These are phyloP conservation scores for Trichophyton rubrum DNA, from an alignment of 2,329 filamentous ascomycete species.

Conservation along the genomic window DNA sequence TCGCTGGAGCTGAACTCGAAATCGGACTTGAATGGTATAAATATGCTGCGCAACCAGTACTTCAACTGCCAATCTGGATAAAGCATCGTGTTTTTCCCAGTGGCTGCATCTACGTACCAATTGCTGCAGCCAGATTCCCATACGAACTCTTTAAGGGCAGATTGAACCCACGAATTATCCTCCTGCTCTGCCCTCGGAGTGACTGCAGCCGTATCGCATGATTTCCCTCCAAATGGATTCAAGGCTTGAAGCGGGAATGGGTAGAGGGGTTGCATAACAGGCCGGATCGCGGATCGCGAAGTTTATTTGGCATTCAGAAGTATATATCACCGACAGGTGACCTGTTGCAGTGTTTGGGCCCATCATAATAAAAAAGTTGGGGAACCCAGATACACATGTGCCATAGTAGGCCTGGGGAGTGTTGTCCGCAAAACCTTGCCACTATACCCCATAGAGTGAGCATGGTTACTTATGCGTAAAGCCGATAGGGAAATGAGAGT, in stretches of 20 bases:
- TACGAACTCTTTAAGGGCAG: constrained; percentile 33
- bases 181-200: constrained; percentile 23
- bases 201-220: constrained; percentile 25
- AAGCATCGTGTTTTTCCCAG: constrained; percentile 40
- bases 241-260: constrained; percentile 17
- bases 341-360: constrained; percentile 38
- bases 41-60: constrained; percentile 39
- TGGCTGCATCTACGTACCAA: constrained; percentile 40
- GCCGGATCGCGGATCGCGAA: constrained; percentile 34
- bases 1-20: constrained; percentile 22
- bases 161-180: constrained; percentile 31
- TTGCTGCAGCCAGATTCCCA: constrained; percentile 40
- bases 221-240: constrained; percentile 10
- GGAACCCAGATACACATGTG: constrained; percentile 37
- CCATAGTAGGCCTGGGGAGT: constrained; percentile 37
- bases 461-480: constrained; percentile 23
- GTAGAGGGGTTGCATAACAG: constrained; percentile 28
- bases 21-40: constrained; percentile 28
- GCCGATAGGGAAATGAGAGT: constrained; percentile 10
- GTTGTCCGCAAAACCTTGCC: constrained; percentile 26
- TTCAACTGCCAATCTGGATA: constrained; percentile 42
- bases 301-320: constrained; percentile 42
- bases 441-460: constrained; percentile 20
- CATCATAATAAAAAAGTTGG: constrained; percentile 38
- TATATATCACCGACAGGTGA: constrained; percentile 40